Conservation (phyloP, 805 yeast species). For the Hanseniaspora nectarophila region DNA sequence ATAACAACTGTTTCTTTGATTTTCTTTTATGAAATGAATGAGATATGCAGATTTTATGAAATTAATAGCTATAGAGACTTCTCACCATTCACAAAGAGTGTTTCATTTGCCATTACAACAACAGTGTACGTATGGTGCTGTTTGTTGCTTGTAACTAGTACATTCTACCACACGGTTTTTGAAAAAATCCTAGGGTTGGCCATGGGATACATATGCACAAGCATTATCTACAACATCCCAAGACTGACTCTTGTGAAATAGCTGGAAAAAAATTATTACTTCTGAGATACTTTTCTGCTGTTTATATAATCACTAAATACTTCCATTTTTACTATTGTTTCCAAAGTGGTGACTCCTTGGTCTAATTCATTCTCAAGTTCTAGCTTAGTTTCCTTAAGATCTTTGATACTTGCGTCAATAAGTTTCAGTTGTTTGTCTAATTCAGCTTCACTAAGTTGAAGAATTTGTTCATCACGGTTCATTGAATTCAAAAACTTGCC, state of each 20-base stretch:
- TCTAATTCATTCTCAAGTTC: neutral
- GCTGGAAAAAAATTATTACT: too few relatives aligned
- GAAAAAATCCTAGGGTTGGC: conserved; percentile 65
- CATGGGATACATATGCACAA: conserved; percentile 47
- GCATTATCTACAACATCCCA: conserved; percentile 33
- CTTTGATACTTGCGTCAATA: neutral
- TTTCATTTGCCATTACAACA: neutral
- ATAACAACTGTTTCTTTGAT: conserved; percentile 34
- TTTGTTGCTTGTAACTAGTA: conserved; percentile 55
- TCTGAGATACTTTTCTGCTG: neutral
- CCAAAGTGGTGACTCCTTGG: neutral
- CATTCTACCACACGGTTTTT: conserved; percentile 65
- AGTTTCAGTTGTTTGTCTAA: neutral
- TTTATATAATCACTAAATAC: conserved; percentile 2
- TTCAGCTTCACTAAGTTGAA: neutral
- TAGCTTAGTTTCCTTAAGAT: neutral
- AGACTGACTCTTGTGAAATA: neutral
- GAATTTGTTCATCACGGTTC: neutral
- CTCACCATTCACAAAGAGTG: conserved; percentile 5
- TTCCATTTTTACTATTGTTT: conserved; percentile 1
- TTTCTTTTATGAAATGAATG: conserved; percentile 29
- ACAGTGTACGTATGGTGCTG: conserved; percentile 42
- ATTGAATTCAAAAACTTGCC: too few relatives aligned
- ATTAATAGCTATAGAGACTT: conserved; percentile 16
- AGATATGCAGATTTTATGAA: conserved; percentile 12